phyloP scores from a whole-genome alignment of 2,329 filamentous ascomycete species.

The Fonsecaea nubica region DNA sequence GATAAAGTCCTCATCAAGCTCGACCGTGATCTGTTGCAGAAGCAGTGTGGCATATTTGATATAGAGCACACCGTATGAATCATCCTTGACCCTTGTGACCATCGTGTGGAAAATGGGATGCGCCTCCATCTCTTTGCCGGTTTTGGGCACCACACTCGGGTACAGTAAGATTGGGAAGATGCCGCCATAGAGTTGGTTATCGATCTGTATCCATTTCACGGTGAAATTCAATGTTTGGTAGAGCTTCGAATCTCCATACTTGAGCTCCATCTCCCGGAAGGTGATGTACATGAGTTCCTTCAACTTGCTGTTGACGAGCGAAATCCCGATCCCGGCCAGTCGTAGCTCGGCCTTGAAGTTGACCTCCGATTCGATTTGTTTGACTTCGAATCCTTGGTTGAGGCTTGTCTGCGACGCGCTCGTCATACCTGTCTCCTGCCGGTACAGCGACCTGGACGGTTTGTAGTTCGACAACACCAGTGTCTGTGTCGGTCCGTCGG shows the following conservation, averaged over 20 bases:
- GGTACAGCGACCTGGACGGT: constrained; percentile 89
- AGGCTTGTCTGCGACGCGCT: constrained; percentile 63
- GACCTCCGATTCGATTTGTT: constrained; percentile 84
- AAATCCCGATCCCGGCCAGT: constrained; percentile 88
- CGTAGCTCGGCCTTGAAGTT: constrained; percentile 89
- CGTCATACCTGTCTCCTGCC: constrained; percentile 62
- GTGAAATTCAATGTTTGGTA: constrained; percentile 91
- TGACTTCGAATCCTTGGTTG: constrained; percentile 85
- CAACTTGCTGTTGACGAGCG: constrained; percentile 88
- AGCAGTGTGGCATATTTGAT: constrained; percentile 97
- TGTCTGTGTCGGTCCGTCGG: constrained; percentile 93
- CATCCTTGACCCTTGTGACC: constrained; percentile 94
- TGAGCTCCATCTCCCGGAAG: constrained; percentile 85
- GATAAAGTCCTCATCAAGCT: constrained; percentile 97
- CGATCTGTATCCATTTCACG: constrained; percentile 98
- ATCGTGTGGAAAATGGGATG: constrained; percentile 93
- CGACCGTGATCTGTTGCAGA: constrained; percentile 96
- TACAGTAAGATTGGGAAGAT: constrained; percentile 98
- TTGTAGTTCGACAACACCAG: constrained; percentile 94
- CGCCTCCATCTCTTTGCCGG: constrained; percentile 91
- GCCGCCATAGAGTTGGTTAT: constrained; percentile 97
- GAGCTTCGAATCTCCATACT: constrained; percentile 88
- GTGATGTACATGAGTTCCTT: constrained; percentile 94
- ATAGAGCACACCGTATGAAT: constrained; percentile 96
- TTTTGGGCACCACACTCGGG: constrained; percentile 96